Percentiles rank a stretch among this genome's conserved stretches.
Evolutionary conservation across 768 basidiomycete genomes (phyloP).

Genomic region (Sistotremastrum niveocremeum): DNA sequence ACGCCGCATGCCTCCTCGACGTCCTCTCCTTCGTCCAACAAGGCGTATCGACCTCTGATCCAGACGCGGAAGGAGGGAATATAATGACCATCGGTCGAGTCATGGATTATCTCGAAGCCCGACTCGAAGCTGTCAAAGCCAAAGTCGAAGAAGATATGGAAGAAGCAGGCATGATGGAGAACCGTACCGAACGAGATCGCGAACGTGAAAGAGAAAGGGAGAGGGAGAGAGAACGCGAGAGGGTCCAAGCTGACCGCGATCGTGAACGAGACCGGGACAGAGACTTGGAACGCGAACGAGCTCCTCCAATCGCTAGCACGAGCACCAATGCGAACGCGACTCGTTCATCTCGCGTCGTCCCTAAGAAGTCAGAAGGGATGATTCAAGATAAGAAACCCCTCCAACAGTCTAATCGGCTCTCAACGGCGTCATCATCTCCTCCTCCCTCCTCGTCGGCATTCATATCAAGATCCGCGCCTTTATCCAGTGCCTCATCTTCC

Average conservation of each 20-base stretch:
- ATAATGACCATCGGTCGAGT: constrained; percentile 61
- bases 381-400: too few species aligned
- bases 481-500: too few species aligned
- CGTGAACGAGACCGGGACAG: not conserved
- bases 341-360: too few species aligned
- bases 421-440: too few species aligned
- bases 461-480: too few species aligned
- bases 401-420: too few species aligned
- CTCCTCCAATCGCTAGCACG: too few species aligned
- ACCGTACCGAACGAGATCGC: constrained; percentile 29
- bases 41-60: constrained; percentile 39
- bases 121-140: constrained; percentile 60
- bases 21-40: constrained; percentile 73
- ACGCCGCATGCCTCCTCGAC: constrained; percentile 69
- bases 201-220: constrained; percentile 42
- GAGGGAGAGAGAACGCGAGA: constrained; percentile 6
- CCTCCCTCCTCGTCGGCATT: too few species aligned
- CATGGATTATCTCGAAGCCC: constrained; percentile 77
- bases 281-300: too few species aligned
- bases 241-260: constrained; percentile 7
- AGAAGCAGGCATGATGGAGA: not conserved
- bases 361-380: too few species aligned
- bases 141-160: constrained; percentile 75
- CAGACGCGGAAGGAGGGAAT: constrained; percentile 35
- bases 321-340: too few species aligned